These are phyloP conservation scores for Microsporum audouinii DNA, from an alignment of 2,329 filamentous ascomycete genomes.

Conservation along the genomic window DNA sequence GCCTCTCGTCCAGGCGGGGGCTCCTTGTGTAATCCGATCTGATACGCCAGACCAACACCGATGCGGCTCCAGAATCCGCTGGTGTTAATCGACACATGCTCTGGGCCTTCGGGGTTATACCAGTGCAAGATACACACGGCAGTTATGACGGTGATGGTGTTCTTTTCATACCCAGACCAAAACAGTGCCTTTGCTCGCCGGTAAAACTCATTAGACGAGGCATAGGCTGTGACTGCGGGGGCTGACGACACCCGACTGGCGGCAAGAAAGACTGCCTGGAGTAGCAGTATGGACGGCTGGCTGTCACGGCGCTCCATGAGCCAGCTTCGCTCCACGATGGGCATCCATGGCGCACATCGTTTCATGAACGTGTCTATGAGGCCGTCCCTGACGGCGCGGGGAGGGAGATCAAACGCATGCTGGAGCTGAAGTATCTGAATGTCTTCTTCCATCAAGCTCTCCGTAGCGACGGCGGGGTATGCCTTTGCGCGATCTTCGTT, in stretches of 20 bases:
- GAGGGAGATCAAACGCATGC: slow-evolving; percentile 21
- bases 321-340: slow-evolving; percentile 23
- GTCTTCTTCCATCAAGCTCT: slow-evolving; percentile 21
- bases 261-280: slow-evolving; percentile 34
- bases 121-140: slow-evolving; percentile 25
- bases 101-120: slow-evolving; percentile 27
- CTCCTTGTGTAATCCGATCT: slow-evolving; percentile 36
- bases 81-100: slow-evolving; percentile 32
- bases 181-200: slow-evolving; percentile 26
- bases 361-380: slow-evolving; percentile 25
- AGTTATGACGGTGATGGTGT: slow-evolving; percentile 23
- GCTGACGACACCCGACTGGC: slow-evolving; percentile 32
- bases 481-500: slow-evolving; percentile 21
- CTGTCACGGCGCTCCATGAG: slow-evolving; percentile 20
- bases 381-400: slow-evolving; percentile 20
- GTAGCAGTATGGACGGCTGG: slow-evolving; percentile 22
- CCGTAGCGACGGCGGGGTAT: slow-evolving; percentile 17
- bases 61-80: slow-evolving; percentile 37
- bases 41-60: slow-evolving; percentile 34
- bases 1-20: slow-evolving; percentile 26
- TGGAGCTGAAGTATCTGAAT: slow-evolving; percentile 19
- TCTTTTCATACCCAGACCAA: slow-evolving; percentile 25
- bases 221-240: slow-evolving; percentile 20
- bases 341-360: slow-evolving; percentile 25
- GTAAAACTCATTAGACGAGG: slow-evolving; percentile 23